Evolutionary conservation across 371 early-diverging fungal genomes (phyloP).

Genomic region (Syncephalis plumigaleata): DNA sequence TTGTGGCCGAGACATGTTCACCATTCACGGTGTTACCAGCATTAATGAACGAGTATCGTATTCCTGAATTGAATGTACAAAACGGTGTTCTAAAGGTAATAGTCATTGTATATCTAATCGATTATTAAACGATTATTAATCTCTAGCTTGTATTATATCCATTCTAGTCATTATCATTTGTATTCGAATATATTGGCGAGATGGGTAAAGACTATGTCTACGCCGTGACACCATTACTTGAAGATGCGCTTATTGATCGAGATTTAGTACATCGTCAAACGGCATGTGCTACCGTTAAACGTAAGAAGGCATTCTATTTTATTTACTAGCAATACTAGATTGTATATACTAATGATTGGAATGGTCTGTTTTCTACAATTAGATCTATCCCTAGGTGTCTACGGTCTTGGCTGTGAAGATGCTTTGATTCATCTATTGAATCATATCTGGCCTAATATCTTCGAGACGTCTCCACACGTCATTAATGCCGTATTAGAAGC

Average conservation of each 20-base stretch:
- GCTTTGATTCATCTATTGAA: constrained; percentile 87
- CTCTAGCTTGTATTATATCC: constrained; percentile 1
- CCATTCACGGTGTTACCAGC: constrained; percentile 97
- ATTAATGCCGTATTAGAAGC: constrained; percentile 94
- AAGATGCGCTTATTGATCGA: constrained; percentile 95
- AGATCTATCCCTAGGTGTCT: constrained; percentile 70
- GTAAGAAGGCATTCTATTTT: no score
- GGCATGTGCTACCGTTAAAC: constrained; percentile 85
- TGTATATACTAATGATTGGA: neutral
- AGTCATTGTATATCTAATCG: constrained; percentile 6
- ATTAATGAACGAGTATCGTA: constrained; percentile 96
- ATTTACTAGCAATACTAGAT: constrained; percentile 4
- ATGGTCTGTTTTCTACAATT: neutral
- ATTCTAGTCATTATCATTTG: constrained; percentile 67
- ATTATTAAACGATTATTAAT: neutral
- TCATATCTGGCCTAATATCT: constrained; percentile 94
- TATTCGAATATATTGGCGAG: constrained; percentile 96
- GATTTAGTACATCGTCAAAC: constrained; percentile 95
- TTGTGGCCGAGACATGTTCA: constrained; percentile 86
- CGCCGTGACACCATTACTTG: constrained; percentile 86
- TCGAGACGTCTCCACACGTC: constrained; percentile 92
- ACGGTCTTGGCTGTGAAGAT: constrained; percentile 86
- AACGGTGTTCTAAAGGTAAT: constrained; percentile 84
- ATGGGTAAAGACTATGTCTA: constrained; percentile 94
- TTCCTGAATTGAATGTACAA: constrained; percentile 94